phyloP scores from a whole-genome alignment of 805 yeast species.

The Candida odintsovae region DNA sequence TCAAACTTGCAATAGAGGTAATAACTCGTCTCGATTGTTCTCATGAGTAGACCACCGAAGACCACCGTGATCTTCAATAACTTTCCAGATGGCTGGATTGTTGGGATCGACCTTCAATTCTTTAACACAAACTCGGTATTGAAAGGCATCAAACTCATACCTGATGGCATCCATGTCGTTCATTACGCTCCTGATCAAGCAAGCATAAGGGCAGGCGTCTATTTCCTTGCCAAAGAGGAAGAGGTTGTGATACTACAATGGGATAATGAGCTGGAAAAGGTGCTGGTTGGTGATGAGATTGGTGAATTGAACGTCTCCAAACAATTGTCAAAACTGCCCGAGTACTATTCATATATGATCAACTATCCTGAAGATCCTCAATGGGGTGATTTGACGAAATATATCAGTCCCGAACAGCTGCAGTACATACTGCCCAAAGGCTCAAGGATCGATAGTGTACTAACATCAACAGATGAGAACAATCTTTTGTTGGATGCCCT shows the following conservation, averaged over 20 bases:
- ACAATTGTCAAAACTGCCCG: slow-evolving; percentile 25
- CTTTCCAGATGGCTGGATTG: slow-evolving; percentile 29
- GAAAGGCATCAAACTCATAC: slow-evolving; percentile 46
- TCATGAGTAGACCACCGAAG: slow-evolving; percentile 21
- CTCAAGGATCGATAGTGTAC: slow-evolving; percentile 33
- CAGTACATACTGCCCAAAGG: slow-evolving; percentile 23
- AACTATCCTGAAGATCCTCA: slow-evolving; percentile 30
- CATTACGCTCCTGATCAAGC: slow-evolving; percentile 39
- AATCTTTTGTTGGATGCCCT: slow-evolving; percentile 34
- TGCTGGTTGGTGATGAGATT: slow-evolving; percentile 24
- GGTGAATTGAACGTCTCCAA: slow-evolving; percentile 28
- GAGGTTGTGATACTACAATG: slow-evolving; percentile 31
- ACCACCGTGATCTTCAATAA: slow-evolving; percentile 26
- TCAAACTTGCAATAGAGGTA: too few relatives aligned
- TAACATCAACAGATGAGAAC: slow-evolving; percentile 47
- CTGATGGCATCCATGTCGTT: slow-evolving; percentile 47
- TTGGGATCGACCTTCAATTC: slow-evolving; percentile 46
- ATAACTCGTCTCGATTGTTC: neutral
- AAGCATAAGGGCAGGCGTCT: slow-evolving; percentile 38
- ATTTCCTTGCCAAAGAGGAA: slow-evolving; percentile 29
- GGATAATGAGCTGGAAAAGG: slow-evolving; percentile 29
- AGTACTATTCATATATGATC: slow-evolving; percentile 34
- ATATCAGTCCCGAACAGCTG: slow-evolving; percentile 24
- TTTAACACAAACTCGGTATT: slow-evolving; percentile 35
- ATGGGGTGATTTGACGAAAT: slow-evolving; percentile 24